phyloP scores from a whole-genome alignment of 179 eudicot genomes.

The Monotropa hypopitys region DNA sequence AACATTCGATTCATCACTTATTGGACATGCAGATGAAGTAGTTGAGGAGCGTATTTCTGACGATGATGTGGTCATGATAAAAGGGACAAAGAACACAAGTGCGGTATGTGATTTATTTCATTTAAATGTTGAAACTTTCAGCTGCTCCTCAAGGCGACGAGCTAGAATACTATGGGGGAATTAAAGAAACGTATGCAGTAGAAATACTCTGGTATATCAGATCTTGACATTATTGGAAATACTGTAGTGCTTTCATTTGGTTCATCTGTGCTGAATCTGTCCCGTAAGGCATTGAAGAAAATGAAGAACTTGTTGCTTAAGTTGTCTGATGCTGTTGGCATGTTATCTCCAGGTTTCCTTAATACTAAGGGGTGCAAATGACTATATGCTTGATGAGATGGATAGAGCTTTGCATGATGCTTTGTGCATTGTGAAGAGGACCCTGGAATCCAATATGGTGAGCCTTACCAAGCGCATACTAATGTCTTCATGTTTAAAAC shows the following conservation, averaged over 20 bases:
- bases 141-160: background rate
- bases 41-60: slow-evolving; percentile 91
- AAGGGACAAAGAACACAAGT: slow-evolving; percentile 76
- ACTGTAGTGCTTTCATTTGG: background rate
- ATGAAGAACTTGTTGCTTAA: background rate
- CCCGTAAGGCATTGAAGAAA: background rate
- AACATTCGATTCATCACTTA: slow-evolving; percentile 84
- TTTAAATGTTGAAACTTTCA: background rate
- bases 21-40: slow-evolving; percentile 92
- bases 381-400: slow-evolving; percentile 98
- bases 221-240: background rate
- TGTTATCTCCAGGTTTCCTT: slow-evolving; percentile 52
- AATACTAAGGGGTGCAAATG: slow-evolving; percentile 88
- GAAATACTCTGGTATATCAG: background rate
- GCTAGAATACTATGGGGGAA: background rate
- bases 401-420: slow-evolving; percentile 96
- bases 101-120: slow-evolving; percentile 45
- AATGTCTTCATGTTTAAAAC: background rate
- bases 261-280: background rate
- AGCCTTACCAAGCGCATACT: slow-evolving; percentile 3
- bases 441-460: slow-evolving; percentile 83
- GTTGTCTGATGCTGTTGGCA: background rate
- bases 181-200: background rate
- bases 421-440: slow-evolving; percentile 84
- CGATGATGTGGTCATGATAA: slow-evolving; percentile 90